A percentile compares a stretch with the other conserved stretches of the same genome.
Evolutionary conservation across 345 rosid species (phyloP).

Genomic region (Corchorus olitorius): DNA sequence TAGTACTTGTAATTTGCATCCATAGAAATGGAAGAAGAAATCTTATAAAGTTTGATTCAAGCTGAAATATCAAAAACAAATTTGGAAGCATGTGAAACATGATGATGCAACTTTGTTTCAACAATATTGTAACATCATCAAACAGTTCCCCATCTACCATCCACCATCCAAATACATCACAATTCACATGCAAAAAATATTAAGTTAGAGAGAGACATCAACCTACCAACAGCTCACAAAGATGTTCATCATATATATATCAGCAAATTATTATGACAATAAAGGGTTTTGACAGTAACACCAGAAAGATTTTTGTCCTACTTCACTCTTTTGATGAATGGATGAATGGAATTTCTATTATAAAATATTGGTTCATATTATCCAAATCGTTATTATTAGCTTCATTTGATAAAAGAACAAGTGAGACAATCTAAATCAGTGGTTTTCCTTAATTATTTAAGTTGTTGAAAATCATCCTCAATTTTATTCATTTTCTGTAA

Average conservation of each 20-base stretch:
- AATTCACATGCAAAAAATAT: slow-evolving; percentile 6
- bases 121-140: background rate
- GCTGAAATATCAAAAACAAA: background rate
- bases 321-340: too few relatives aligned
- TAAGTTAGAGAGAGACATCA: background rate
- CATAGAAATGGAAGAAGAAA: background rate
- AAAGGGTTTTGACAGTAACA: background rate
- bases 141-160: background rate
- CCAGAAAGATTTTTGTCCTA: background rate
- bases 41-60: background rate
- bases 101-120: background rate
- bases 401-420: background rate
- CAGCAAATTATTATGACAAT: background rate
- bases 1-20: too few relatives aligned
- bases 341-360: too few relatives aligned
- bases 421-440: too few relatives aligned
- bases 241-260: background rate
- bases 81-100: background rate
- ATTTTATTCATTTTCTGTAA: too few relatives aligned
- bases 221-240: background rate
- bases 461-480: too few relatives aligned
- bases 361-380: background rate
- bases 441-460: too few relatives aligned
- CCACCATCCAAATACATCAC: background rate
- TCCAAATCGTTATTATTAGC: background rate